phyloP scores from a whole-genome alignment of 2,329 filamentous ascomycete genomes.

The Fonsecaea multimorphosa region DNA sequence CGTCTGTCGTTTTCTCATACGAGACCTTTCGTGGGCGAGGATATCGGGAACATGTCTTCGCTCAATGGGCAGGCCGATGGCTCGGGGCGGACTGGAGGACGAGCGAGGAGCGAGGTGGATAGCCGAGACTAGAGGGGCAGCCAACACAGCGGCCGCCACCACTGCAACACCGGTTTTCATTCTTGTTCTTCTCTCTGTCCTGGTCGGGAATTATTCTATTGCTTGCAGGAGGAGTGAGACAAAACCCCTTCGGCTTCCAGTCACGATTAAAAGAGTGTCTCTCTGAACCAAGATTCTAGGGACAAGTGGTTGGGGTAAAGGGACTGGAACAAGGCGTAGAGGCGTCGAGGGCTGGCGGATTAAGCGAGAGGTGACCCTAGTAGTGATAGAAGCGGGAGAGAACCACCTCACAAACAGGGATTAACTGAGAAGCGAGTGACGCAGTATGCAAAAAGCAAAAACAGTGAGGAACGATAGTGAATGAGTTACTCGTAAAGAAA shows the following conservation, averaged over 20 bases:
- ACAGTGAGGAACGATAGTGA: neutral
- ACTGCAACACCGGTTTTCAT: constrained; percentile 27
- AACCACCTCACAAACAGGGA: neutral
- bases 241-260: neutral
- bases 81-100: constrained; percentile 31
- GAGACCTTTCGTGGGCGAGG: constrained; percentile 33
- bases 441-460: neutral
- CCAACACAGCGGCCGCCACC: constrained; percentile 19
- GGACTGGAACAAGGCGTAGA: neutral
- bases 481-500: neutral
- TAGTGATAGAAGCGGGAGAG: neutral
- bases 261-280: neutral
- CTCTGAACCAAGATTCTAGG: neutral
- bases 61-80: constrained; percentile 35
- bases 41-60: constrained; percentile 30
- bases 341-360: constrained; percentile 1
- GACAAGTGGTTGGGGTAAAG: neutral
- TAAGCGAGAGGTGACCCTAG: neutral
- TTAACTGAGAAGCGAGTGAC: neutral
- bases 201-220: neutral
- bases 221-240: neutral
- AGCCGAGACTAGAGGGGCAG: constrained; percentile 36
- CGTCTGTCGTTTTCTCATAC: constrained; percentile 28
- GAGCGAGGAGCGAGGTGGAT: constrained; percentile 37
- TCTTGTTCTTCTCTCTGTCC: neutral